These are phyloP conservation scores for Mitragyna speciosa DNA, from an alignment of 257 asterid species.

Conservation along the genomic window DNA sequence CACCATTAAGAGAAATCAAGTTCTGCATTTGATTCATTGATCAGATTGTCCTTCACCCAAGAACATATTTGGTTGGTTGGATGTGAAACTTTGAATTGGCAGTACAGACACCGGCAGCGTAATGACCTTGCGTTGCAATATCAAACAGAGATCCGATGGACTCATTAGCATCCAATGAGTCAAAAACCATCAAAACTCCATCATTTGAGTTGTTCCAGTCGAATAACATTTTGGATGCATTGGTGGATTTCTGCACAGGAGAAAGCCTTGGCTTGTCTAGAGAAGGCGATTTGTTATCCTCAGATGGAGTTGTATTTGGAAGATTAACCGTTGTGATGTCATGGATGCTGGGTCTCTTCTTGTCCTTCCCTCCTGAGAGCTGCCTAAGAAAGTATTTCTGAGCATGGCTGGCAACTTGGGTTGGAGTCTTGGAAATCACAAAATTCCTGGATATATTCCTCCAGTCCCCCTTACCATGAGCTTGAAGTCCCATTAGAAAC, in stretches of 20 bases:
- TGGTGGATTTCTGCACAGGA: conserved; percentile 25
- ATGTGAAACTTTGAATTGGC: conserved; percentile 18
- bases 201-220: conserved; percentile 40
- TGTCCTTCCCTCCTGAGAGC: conserved; percentile 60
- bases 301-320: conserved; percentile 20
- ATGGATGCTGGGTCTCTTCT: conserved; percentile 81
- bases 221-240: conserved; percentile 29
- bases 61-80: conserved; percentile 21
- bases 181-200: conserved; percentile 40
- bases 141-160: conserved; percentile 13
- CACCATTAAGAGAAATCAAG: conserved; percentile 1
- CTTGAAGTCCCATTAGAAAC: conserved; percentile 63
- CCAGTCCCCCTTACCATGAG: conserved; percentile 85
- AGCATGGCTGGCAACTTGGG: conserved; percentile 94
- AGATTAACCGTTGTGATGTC: conserved; percentile 60
- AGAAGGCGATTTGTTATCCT: conserved; percentile 16
- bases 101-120: conserved; percentile 19
- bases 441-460: conserved; percentile 69
- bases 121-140: conserved; percentile 8
- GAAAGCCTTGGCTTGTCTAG: conserved; percentile 15
- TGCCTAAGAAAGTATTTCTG: conserved; percentile 79
- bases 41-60: conserved; percentile 10
- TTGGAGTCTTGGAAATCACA: conserved; percentile 71
- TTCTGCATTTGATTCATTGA: conserved; percentile 5
- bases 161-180: conserved; percentile 22